A percentile compares a stretch with the other conserved stretches of the same genome.
phyloP scores from a whole-genome alignment of 805 yeast species.

The Candida coleopterorum region DNA sequence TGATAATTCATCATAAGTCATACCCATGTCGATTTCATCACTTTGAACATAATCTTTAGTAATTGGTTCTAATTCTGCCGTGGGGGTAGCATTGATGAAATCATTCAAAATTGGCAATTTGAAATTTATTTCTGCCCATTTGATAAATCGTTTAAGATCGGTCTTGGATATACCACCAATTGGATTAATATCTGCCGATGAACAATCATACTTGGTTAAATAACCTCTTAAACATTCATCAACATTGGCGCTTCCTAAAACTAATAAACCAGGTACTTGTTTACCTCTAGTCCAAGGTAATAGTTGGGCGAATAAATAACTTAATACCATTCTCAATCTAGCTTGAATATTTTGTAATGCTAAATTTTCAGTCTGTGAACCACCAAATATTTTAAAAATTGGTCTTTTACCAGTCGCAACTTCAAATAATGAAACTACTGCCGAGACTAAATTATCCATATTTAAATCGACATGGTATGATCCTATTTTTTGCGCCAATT shows the following conservation, averaged over 20 bases:
- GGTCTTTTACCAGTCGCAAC: constrained; percentile 90
- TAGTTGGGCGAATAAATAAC: constrained; percentile 89
- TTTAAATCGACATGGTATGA: constrained; percentile 88
- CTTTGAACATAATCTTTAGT: constrained; percentile 90
- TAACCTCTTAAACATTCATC: constrained; percentile 96
- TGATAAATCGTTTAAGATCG: constrained; percentile 81
- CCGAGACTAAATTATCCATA: constrained; percentile 78
- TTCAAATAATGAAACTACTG: constrained; percentile 74
- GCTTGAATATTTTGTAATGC: constrained; percentile 98
- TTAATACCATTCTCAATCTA: constrained; percentile 87
- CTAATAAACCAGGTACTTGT: constrained; percentile 72
- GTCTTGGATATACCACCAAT: constrained; percentile 98
- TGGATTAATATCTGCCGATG: constrained; percentile 96
- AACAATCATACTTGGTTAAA: constrained; percentile 93
- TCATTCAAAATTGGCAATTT: constrained; percentile 71
- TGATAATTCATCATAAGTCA: constrained; percentile 92
- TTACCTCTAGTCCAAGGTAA: constrained; percentile 90
- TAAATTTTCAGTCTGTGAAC: constrained; percentile 83
- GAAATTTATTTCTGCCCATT: constrained; percentile 66
- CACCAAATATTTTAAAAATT: constrained; percentile 88
- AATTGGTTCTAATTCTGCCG: constrained; percentile 97
- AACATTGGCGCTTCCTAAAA: constrained; percentile 93
- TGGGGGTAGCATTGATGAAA: constrained; percentile 89
- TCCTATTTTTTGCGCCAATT: constrained; percentile 70
- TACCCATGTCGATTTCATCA: constrained; percentile 97